Evolutionary conservation across 2,329 filamentous ascomycete genomes (phyloP), one percentile per base, ranked within the genome.

Genomic region (Sphaerulina vaccinii): DNA sequence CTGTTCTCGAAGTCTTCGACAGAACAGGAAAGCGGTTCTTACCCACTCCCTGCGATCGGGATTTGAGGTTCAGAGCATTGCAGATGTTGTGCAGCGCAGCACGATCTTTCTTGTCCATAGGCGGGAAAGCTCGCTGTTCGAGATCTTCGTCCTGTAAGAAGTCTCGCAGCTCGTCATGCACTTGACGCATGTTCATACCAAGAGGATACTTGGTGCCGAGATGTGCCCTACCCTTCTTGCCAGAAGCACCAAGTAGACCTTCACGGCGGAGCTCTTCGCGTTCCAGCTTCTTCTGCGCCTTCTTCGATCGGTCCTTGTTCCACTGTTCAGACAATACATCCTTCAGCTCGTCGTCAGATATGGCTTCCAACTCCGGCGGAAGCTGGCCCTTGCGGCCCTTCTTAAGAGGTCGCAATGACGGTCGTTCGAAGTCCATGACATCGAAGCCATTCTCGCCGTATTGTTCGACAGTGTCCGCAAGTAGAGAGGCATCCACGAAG

Each of bases 51-150:
- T 82, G 80, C 0, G 91, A 96, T 65, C 91, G 89, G 2, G 91
- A 96, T 58, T 86, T 92, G 54, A 97, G 74, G 13, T 83, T 84
- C 66, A 96, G 82, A 32, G 79, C 79, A 62, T 81, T 81, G 10
- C 89, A 90, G 33, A 96, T 71, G 53, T 89, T 82, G 68, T 99
- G 93, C 15, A 97, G 78, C 5, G 84, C 74, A 67, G 89, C 91
- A 43, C 93, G 85, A 33, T 85, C 80, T 38, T 79, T 72, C 55
- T 90, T 88, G 51, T 88, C 84, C 84, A 97, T 95, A 0, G 92
- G 89, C 2, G 92, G 89, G 19, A 97, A 75, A 3, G 83, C 75
- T 5, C 93, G 76, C 39, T 87, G 90, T 57, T 23, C 84, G 61
- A 84, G 76, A 46, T 80, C 79, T 2, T 78, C 70, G 16, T 83